A percentile compares a stretch with the other conserved stretches of the same genome.
Conservation (phyloP, 2,329 filamentous ascomycete genomes). For the Ascochyta viciae-villosae region DNA sequence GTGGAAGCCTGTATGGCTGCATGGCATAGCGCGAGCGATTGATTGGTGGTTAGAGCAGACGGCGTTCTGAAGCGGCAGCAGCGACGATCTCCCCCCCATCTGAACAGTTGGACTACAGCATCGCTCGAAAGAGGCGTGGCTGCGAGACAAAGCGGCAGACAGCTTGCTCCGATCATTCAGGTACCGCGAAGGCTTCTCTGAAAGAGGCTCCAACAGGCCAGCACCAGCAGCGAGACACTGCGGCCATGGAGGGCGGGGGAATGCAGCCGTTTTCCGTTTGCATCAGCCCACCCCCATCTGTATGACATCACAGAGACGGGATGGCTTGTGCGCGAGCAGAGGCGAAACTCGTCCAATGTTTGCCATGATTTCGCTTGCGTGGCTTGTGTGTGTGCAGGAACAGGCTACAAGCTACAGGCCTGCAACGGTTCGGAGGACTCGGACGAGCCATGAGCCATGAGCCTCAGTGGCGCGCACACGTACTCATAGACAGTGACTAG, state of each 20-base stretch:
- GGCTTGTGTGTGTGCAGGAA: constrained; percentile 4
- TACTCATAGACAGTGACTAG: neutral
- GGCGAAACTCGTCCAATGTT: constrained; percentile 7
- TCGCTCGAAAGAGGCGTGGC: constrained; percentile 28
- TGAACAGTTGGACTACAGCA: constrained; percentile 25
- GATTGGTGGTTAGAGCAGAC: constrained; percentile 32
- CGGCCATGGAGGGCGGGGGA: neutral
- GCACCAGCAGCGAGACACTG: neutral
- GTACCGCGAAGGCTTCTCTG: constrained; percentile 24
- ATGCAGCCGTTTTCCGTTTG: constrained; percentile 15
- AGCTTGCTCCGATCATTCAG: constrained; percentile 31
- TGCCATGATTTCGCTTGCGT: constrained; percentile 5
- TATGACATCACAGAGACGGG: constrained; percentile 10
- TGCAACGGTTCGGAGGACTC: constrained; percentile 1
- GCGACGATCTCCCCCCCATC: constrained; percentile 28
- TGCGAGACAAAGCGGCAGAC: constrained; percentile 20
- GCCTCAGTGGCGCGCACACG: constrained; percentile 6
- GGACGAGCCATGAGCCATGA: constrained; percentile 10
- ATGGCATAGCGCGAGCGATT: constrained; percentile 16
- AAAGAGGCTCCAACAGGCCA: neutral
- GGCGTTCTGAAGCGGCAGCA: constrained; percentile 35
- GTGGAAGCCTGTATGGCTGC: constrained; percentile 22
- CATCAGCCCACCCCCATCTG: constrained; percentile 9
- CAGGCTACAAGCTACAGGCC: neutral
- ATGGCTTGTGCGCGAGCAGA: constrained; percentile 17